phyloP scores from a whole-genome alignment of 345 rosid genomes.

The Mallotus nudiflorus region DNA sequence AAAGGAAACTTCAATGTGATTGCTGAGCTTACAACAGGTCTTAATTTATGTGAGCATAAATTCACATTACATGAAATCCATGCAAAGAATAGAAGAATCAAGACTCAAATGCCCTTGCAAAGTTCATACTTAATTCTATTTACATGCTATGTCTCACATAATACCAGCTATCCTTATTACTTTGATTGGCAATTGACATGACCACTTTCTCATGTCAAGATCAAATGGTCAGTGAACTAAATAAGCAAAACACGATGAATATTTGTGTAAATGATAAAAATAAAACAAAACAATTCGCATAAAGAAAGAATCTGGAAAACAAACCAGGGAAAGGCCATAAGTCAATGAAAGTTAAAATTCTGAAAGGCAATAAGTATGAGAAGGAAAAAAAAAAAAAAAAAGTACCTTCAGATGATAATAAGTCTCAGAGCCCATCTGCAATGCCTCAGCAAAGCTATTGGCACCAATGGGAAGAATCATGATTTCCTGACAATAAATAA shows the following conservation, averaged over 20 bases:
- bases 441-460: constrained; percentile 85
- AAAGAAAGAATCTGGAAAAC: neutral
- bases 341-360: neutral
- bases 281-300: neutral
- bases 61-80: neutral
- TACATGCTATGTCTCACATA: neutral
- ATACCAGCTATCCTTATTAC: neutral
- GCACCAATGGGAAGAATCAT: constrained; percentile 94
- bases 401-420: constrained; percentile 94
- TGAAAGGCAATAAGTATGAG: constrained; percentile 11
- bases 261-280: neutral
- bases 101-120: neutral
- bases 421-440: constrained; percentile 95
- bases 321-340: neutral
- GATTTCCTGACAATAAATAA: constrained; percentile 61
- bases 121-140: neutral
- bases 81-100: neutral
- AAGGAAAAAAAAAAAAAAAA: constrained; percentile 17
- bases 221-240: neutral
- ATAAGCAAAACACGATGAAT: neutral
- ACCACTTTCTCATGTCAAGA: neutral
- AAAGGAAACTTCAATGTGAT: neutral
- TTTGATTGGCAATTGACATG: neutral
- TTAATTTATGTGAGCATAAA: neutral
- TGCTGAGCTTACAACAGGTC: neutral